Evolutionary conservation across 495 filamentous ascomycete species (phyloP), one percentile per base, ranked within the genome.

Genomic region (Neurospora sp.): DNA sequence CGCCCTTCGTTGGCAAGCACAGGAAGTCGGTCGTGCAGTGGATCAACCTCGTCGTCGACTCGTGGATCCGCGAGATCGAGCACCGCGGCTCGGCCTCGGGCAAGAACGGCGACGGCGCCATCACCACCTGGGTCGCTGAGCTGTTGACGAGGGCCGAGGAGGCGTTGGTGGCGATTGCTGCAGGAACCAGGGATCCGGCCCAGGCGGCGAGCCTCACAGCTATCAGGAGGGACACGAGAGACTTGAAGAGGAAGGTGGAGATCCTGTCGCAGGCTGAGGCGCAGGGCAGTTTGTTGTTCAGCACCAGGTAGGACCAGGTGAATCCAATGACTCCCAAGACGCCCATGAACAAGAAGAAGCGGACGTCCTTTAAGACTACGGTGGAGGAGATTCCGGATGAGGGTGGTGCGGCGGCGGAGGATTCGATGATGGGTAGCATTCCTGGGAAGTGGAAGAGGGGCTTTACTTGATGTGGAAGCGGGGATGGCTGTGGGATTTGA

Each of bases 1-100:
- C 89, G 8, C 96, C 96, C 0, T 98, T 97, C 81, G 86, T 88
- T 31, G 92, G 90, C 7, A 78, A 83, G n/a, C 75, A 78, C 27
- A 79, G 82, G 39, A 83, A 76, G 42, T 73, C 75, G 1, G 74
- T 87, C 4, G 78, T 84, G 3, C 82, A 85, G 71, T 84, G 84
- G 83, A 82, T 85, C 74, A 71, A 78, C 40, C 73, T 71, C 40
- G 79, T 80, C 7, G 80, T 83, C 5, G 74, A 78, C 46, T 77
- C 77, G 40, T 87, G 84, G 85, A 76, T 84, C 38, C 76, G 79
- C 22, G 83, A 84, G 48, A 75, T 85, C 8, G 77, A 81, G 75
- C 75, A 83, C 11, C 81, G 81, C 3, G 81, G 82, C 11, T 74
- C 44, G 70, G 82, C 59, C 72, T 82, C 70, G 73, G 77, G 7